These are phyloP conservation scores for Magnolia officinalis DNA, from an alignment of 164 flowering plant genomes.

Conservation along the genomic window DNA sequence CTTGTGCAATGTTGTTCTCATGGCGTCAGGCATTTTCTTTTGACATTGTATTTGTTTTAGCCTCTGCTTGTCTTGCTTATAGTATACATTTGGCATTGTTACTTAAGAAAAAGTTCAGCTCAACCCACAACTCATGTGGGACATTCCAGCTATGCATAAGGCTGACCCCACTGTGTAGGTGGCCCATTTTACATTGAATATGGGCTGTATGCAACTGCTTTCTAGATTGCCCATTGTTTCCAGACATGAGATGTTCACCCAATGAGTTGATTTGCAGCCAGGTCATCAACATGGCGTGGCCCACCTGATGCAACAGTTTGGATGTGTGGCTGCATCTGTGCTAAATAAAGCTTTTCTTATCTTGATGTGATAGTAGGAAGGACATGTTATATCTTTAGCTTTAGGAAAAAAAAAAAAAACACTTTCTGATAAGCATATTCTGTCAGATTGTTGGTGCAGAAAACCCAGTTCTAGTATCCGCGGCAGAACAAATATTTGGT, in stretches of 20 bases:
- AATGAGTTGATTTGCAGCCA: neutral
- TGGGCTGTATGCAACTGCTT: too few species aligned
- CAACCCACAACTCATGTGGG: too few species aligned
- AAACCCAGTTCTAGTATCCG: conserved; percentile 87
- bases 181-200: too few species aligned
- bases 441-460: conserved; percentile 93
- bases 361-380: neutral
- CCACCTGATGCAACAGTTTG: neutral
- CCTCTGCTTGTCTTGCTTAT: neutral
- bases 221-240: too few species aligned
- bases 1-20: too few species aligned
- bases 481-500: conserved; percentile 94
- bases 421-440: conserved; percentile 29
- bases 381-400: neutral
- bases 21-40: neutral
- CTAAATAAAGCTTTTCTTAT: too few species aligned
- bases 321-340: neutral
- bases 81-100: neutral
- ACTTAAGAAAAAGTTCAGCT: too few species aligned
- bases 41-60: too few species aligned
- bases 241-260: too few species aligned
- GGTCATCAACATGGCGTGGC: neutral
- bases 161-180: too few species aligned
- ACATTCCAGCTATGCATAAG: too few species aligned
- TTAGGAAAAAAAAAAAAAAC: too few species aligned